Base-by-base conservation (phyloP, 1,284 basidiomycete species). In the Ustilago trichophora region DNA sequence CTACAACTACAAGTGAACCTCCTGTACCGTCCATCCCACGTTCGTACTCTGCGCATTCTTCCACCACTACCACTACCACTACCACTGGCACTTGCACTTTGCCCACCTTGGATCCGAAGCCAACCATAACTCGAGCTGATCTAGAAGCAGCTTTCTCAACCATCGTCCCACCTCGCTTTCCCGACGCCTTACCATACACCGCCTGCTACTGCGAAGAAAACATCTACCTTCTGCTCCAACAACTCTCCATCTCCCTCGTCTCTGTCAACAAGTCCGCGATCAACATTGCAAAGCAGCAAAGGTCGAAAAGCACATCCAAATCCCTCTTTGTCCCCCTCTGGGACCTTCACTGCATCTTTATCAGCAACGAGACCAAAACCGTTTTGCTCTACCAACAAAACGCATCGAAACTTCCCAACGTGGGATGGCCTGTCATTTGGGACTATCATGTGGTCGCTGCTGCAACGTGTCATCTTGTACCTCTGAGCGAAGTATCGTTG, bases 121-220 rank as follows among this genome's bases (percentile, higher is more conserved):
- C n/a, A n/a, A n/a, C n/a, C n/a, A 22, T 37, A 6, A 26, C 6
- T 1, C 36, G 16, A n/a, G 18, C 26, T 26, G 54, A 49, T 19
- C 36, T 59, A 6, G 27, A 42, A 1, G 22, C 27, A 15, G 59
- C 48, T 2, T 57, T 36, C 46, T 38, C 41, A 0, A 37, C 37
- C 7, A 48, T 60, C 31, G 1, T 11, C 4, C 59, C 66, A 3
- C 67, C 60, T 5, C 8, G 56, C 0, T 70, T 60, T 15, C 60
- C 67, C 0, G 0, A 13, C 0, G 10, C 47, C 3, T 31, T 42
- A 2, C 26, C 7, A 2, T 74, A 76, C 26, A 44, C 65, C 0
- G 10, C 50, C 2, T 75, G 67, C 51, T 77, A 72, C 41, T 77
- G 75, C 52, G 75, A 77, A 31, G 73, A 77, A 36, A 75, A 75